A percentile compares a stretch with the other conserved stretches of the same genome.
Evolutionary conservation across 768 basidiomycete genomes (phyloP).

Genomic region (Nevesoporus exiguus): DNA sequence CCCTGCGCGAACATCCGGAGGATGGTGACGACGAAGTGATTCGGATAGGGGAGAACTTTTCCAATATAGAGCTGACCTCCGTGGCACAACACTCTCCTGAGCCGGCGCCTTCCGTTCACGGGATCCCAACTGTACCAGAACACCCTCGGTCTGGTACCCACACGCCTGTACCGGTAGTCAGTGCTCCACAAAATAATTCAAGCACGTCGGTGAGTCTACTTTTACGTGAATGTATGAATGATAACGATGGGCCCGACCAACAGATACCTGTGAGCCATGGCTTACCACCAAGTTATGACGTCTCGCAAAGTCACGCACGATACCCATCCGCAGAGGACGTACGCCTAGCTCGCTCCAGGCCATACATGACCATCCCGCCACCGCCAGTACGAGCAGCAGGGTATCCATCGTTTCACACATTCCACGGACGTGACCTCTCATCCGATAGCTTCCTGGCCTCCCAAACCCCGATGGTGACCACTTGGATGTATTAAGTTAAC

Average conservation of each 20-base stretch:
- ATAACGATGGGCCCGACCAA: not conserved
- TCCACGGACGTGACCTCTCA: conserved; percentile 26
- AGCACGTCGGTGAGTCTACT: conserved; percentile 14
- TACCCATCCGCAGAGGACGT: conserved; percentile 25
- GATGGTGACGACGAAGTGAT: conserved; percentile 12
- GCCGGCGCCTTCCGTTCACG: conserved; percentile 1
- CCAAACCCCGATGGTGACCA: conserved; percentile 24
- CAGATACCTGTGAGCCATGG: conserved; percentile 9
- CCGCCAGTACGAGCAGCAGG: conserved; percentile 36
- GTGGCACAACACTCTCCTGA: conserved; percentile 11
- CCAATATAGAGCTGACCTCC: conserved; percentile 13
- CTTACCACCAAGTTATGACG: conserved; percentile 16
- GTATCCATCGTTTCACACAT: conserved; percentile 18
- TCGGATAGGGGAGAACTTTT: conserved; percentile 19
- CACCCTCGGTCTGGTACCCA: not conserved
- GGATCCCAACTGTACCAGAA: conserved; percentile 5
- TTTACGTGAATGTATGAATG: not conserved
- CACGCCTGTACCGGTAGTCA: not conserved
- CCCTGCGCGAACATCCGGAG: conserved; percentile 10
- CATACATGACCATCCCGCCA: conserved; percentile 36
- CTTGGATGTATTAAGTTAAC: conserved; percentile 18
- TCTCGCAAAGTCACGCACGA: conserved; percentile 10
- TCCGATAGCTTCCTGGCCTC: conserved; percentile 25
- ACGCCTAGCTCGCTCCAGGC: conserved; percentile 21
- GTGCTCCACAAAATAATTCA: not conserved